Base-by-base conservation (phyloP, 1,284 basidiomycete genomes). In the Boletus mariae region DNA sequence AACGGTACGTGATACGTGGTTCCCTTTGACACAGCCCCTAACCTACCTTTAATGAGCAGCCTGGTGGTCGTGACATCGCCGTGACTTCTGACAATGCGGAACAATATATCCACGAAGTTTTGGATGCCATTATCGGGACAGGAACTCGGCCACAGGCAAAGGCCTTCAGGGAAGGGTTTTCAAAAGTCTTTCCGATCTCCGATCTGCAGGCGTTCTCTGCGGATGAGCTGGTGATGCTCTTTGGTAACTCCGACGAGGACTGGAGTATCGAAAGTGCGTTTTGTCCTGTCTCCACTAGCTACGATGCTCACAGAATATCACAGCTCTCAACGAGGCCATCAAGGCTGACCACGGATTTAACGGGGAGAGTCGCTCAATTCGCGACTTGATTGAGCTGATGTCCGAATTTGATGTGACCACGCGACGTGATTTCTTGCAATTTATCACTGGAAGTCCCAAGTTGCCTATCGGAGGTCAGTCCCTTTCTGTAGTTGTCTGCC, bases 271-370 rank as follows among this genome's bases (percentile, higher is more conserved):
- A 96, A 69, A 93, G 93, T 95, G 70, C 62, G 90, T 35, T 32
- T 41, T 25, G 12, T 49, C 25, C 37, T 12, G 12, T 42, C 12
- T 50, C 32, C 34, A 25, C 31, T 3, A 20, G 5, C 4, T 13
- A 10, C 20, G 41, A 5, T 32, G 52, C 40, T 61, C 38, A 62
- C 55, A 23, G 23, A 28, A 48, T 45, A 51, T 52, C 20, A 9
- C 28, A 71, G 95, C 94, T n/a, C 78, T 99, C 43, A 84, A 83
- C 51, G 92, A 94, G 66, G 84, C 89, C 5, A 74, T 98, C 72
- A 98, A 98, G 72, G 96, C 97, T 10, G 97, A 99, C 66, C 97
- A 99, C 69, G 97, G 97, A 10, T 98, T 96, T 78, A 95, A 95
- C 60, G 85, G 90, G 20, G 96, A 98, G 69, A 96, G 92, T 67